Percentiles rank a stretch among this genome's conserved stretches.
Conservation (phyloP, 805 yeast genomes). For the Peterozyma xylosa region DNA sequence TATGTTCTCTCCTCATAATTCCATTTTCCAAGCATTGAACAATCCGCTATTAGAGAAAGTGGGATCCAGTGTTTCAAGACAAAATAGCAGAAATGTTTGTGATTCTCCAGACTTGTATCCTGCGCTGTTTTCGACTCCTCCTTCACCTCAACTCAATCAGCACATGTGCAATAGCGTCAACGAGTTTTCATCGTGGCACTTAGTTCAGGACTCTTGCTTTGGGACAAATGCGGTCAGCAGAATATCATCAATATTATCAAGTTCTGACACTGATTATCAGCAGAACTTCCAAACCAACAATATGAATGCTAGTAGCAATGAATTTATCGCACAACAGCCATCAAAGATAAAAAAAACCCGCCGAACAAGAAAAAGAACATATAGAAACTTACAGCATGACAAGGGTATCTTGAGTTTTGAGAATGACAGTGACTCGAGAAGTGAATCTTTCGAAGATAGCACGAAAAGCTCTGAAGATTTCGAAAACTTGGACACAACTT, state of each 20-base stretch:
- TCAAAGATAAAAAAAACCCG: too few species aligned
- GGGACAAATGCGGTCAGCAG: not conserved
- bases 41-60: constrained; percentile 16
- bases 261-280: constrained; percentile 23
- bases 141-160: constrained; percentile 1
- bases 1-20: constrained; percentile 22
- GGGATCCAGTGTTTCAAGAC: constrained; percentile 6
- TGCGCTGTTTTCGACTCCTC: not conserved
- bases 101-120: constrained; percentile 6
- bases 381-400: too few species aligned
- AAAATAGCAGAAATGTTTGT: constrained; percentile 6
- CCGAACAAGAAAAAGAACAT: too few species aligned
- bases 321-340: too few species aligned
- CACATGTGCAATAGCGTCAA: constrained; percentile 9
- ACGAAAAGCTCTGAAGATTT: constrained; percentile 2
- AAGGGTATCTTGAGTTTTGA: constrained; percentile 11
- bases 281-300: not conserved
- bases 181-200: constrained; percentile 29
- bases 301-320: not conserved
- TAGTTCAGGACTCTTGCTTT: constrained; percentile 10
- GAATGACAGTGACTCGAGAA: constrained; percentile 12
- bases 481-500: not conserved
- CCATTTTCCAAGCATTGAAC: constrained; percentile 23
- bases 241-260: constrained; percentile 20
- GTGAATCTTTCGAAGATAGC: constrained; percentile 14